A percentile compares a stretch with the other conserved stretches of the same genome.
phyloP scores from a whole-genome alignment of 345 rosid species.

The Ceriops zippeliana region DNA sequence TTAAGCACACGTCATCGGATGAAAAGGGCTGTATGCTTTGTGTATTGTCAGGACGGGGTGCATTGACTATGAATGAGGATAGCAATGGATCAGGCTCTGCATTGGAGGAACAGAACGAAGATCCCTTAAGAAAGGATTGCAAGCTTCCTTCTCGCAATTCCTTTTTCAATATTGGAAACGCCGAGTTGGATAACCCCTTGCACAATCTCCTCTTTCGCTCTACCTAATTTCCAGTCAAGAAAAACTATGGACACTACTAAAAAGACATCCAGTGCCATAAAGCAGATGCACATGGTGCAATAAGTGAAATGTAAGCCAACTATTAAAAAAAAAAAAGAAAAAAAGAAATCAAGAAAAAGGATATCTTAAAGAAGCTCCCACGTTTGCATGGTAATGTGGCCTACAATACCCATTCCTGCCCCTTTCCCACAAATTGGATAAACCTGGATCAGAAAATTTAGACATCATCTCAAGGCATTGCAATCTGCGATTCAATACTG shows the following conservation, averaged over 20 bases:
- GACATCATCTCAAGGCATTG: constrained; percentile 13
- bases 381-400: constrained; percentile 76
- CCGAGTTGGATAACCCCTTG: constrained; percentile 52
- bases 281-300: background rate
- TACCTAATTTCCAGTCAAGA: constrained; percentile 60
- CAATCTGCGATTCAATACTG: background rate
- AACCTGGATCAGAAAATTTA: constrained; percentile 43
- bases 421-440: constrained; percentile 74
- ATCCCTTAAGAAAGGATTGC: constrained; percentile 64
- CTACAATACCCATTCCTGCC: constrained; percentile 64
- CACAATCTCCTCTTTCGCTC: constrained; percentile 69
- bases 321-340: background rate
- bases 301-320: background rate
- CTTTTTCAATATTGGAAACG: constrained; percentile 57
- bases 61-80: constrained; percentile 57
- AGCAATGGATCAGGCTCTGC: constrained; percentile 66
- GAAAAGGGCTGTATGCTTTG: constrained; percentile 25
- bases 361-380: constrained; percentile 70
- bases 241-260: constrained; percentile 15
- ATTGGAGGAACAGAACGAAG: constrained; percentile 48
- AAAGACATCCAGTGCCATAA: background rate
- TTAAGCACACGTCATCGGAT: constrained; percentile 27
- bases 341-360: constrained; percentile 46
- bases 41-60: constrained; percentile 35
- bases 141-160: constrained; percentile 66